These are phyloP conservation scores for Suhomyces sp. DNA, from an alignment of 805 yeast species.

Conservation along the genomic window DNA sequence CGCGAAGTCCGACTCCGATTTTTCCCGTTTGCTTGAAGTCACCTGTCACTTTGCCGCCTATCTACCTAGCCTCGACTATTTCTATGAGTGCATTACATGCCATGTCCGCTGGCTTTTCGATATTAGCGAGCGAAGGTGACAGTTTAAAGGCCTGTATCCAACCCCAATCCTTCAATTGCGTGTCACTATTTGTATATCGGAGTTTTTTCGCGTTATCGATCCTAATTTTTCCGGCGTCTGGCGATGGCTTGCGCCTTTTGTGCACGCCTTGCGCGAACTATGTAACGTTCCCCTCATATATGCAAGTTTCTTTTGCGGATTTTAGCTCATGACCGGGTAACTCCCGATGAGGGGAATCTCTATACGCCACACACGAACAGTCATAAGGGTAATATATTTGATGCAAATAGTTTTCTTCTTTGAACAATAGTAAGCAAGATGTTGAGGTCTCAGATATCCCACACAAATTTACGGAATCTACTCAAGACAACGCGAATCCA, in stretches of 20 bases:
- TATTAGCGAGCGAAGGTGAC: not conserved
- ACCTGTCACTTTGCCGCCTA: not conserved
- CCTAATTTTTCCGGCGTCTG: not conserved
- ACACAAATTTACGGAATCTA: not conserved
- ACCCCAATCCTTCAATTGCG: not conserved
- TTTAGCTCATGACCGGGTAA: not conserved
- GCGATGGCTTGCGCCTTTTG: not conserved
- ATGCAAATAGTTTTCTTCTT: not conserved
- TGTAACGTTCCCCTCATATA: not conserved
- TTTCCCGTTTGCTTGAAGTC: not conserved
- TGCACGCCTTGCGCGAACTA: not conserved
- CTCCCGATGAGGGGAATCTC: slow-evolving; percentile 1
- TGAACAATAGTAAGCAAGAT: not conserved
- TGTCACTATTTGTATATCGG: not conserved
- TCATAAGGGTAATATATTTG: not conserved
- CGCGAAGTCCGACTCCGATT: not conserved
- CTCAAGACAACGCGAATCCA: not conserved
- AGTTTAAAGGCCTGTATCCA: not conserved
- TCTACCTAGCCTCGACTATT: not conserved
- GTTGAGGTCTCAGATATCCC: not conserved
- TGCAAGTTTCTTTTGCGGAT: not conserved
- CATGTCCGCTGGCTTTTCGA: not conserved
- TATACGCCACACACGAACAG: not conserved
- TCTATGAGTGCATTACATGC: not conserved
- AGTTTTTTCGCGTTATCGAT: not conserved